Base-by-base conservation (phyloP, 2,329 filamentous ascomycete species). In the Talaromyces sp. region DNA sequence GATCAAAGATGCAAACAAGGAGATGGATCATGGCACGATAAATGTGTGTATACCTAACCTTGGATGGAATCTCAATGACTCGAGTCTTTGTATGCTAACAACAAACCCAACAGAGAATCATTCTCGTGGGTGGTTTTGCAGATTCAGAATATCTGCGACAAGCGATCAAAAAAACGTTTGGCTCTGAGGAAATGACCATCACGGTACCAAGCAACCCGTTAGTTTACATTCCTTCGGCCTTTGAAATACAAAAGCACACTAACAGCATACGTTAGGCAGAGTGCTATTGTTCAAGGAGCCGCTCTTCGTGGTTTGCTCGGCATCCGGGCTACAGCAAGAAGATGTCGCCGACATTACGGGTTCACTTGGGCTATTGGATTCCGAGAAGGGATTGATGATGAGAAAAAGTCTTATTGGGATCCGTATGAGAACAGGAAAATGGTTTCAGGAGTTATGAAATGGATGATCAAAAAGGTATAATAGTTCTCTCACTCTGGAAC, bases 121-220 rank as follows among this genome's bases (percentile, higher is more conserved):
- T 47, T 15, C 43, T 47, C 15, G 61, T 62, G 10, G 61, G 61
- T 19, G 61, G 61, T 10, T 62, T 62, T 13, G 61, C 39, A 19
- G 49, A 62, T 19, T 62, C 61, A 1, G 61, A 62, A 56, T 62
- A 62, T 62, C 27, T 62, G 4, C 39, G 35, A 31, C 50, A 57
- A 43, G 13, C 9, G 3, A 3, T 62, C 19, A 41, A 15, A 5
- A 25, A 10, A 22, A 22, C 17, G 7, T 62, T 62, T n/a, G 39
- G 39, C 3, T 19, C 35, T 6, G 37, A 35, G n/a, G 31, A 17
- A 7, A 31, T 62, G 3, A 35, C 8, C 17, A 62, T 62, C 25
- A 62, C 61, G 8, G 9, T 62, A 31, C 61, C 61, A 35, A 41
- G 27, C 49, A 62, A 62, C 13, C 61, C 61, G 61, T 62, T 15